Evolutionary conservation across 1,139 yeast species (phyloP).

Genomic region (Spencermartinsiella ligniputridi): DNA sequence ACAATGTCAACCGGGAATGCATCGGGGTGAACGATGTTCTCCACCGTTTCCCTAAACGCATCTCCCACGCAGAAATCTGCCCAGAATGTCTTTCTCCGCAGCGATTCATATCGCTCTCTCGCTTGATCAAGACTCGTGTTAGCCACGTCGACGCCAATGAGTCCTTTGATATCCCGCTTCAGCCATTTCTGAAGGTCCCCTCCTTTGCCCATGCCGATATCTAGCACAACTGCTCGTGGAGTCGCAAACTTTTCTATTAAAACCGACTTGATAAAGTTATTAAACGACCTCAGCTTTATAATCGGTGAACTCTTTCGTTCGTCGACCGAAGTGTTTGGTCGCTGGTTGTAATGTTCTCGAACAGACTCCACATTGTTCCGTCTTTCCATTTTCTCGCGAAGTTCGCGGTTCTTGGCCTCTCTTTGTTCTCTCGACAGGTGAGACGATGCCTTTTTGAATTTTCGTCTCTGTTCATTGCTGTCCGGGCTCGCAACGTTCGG

Average conservation of each 20-base stretch:
- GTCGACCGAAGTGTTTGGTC: conserved; percentile 64
- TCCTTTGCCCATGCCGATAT: conserved; percentile 96
- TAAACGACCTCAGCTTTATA: conserved; percentile 79
- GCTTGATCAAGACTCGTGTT: conserved; percentile 88
- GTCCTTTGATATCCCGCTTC: conserved; percentile 64
- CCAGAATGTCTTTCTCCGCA: conserved; percentile 53
- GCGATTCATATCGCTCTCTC: conserved; percentile 60
- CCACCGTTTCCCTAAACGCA: conserved; percentile 68
- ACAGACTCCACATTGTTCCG: conserved; percentile 44
- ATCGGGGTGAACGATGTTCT: conserved; percentile 65
- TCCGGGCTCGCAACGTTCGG: neutral
- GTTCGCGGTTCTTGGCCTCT: conserved; percentile 19
- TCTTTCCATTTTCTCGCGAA: conserved; percentile 21
- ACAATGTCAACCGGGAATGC: conserved; percentile 85
- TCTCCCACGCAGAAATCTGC: conserved; percentile 86
- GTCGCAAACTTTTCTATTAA: conserved; percentile 64
- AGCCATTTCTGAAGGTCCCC: conserved; percentile 94
- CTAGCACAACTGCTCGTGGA: conserved; percentile 55
- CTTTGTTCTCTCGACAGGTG: conserved; percentile 23
- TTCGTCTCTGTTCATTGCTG: conserved; percentile 15
- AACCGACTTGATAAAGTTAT: conserved; percentile 86
- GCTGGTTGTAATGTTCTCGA: conserved; percentile 76
- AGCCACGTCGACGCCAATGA: conserved; percentile 88
- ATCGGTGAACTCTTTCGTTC: conserved; percentile 78
- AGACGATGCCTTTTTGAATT: conserved; percentile 25